These are phyloP conservation scores for Ustilago crameri DNA, from an alignment of 1,284 basidiomycete species.

Conservation along the genomic window DNA sequence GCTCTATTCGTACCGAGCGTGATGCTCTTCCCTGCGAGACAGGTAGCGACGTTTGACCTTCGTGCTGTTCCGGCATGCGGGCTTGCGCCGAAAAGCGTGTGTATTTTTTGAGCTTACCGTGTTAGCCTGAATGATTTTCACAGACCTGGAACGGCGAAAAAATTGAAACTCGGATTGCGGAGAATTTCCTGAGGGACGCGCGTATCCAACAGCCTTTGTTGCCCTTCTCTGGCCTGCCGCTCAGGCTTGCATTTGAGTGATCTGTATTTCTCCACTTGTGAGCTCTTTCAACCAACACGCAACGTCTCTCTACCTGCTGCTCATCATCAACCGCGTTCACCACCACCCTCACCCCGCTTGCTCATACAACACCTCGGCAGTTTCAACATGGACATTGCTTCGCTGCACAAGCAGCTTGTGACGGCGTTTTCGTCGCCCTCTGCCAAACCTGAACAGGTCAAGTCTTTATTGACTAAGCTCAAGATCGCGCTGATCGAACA, in stretches of 20 bases:
- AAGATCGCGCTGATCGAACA: conserved; percentile 82
- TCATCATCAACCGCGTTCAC: too few species aligned
- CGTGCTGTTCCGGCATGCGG: too few species aligned
- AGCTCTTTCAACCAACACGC: neutral
- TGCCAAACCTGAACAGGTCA: conserved; percentile 32
- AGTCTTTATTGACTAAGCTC: conserved; percentile 53
- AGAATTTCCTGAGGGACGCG: conserved; percentile 5
- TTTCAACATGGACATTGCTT: conserved; percentile 23
- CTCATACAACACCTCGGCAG: too few species aligned
- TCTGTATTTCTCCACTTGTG: conserved; percentile 8
- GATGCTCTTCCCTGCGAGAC: too few species aligned
- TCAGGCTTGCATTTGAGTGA: conserved; percentile 6
- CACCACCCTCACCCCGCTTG: neutral
- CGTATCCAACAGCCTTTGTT: conserved; percentile 3
- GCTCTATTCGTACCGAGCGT: too few species aligned
- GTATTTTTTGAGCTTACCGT: neutral
- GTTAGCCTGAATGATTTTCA: neutral
- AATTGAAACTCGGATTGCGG: conserved; percentile 3
- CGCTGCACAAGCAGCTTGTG: conserved; percentile 35
- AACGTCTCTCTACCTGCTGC: too few species aligned
- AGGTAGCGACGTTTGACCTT: too few species aligned
- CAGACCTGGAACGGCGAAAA: neutral
- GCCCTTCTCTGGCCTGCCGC: too few species aligned
- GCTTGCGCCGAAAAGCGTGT: neutral
- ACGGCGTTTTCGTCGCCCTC: conserved; percentile 22